Evolutionary conservation across 768 basidiomycete genomes (phyloP), one percentile per base, ranked within the genome.

Genomic region (Psilocybe subaeruginosa): DNA sequence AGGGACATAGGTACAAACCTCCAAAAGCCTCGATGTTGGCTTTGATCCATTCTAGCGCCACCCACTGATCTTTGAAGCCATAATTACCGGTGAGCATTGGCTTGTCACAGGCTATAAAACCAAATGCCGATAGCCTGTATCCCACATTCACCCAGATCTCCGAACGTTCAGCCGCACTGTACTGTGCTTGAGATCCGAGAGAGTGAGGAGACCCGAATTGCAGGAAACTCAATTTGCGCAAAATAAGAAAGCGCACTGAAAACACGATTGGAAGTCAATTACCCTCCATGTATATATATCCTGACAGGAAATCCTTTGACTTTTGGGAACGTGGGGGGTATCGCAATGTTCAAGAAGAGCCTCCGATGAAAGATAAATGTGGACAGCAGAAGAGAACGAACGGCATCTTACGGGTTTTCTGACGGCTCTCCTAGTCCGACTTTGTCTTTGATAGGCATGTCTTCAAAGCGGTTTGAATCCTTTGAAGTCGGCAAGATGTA

Each of bases 41-140:
- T 49, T 77, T 82, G 27, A 92, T 76, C 90, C 91, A 92, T 65
- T 83, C 76, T n/a, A 92, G 68, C 0, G 86, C 91, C 17, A 90
- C 68, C 91, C 91, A 92, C 66, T 90, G 90, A 67, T 93, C 91
- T 72, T 92, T 92, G 77, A 93, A 93, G 0, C 91, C 91, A 70
- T 88, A 93, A 67, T 93, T 93, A 2, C 92, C 91, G 14, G 77
- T 76, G 49, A 93, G 69, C 45, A 74, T 69, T 11, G 89, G 89
- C 60, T 82, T 71, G 48, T 89, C 86, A 64, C 81, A 82, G 0
- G 89, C 90, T 19, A 93, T 75, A 68, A 91, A 93, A 0, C 91
- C 91, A 66, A 92, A 89, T 0, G 82, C 90, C 0, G 89, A 90
- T 12, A 93, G 76, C 19, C 91, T 84, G 69, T 92, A 91, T 37